These are phyloP conservation scores for Tephrocybe sp. DNA, from an alignment of 768 basidiomycete genomes.

Conservation along the genomic window DNA sequence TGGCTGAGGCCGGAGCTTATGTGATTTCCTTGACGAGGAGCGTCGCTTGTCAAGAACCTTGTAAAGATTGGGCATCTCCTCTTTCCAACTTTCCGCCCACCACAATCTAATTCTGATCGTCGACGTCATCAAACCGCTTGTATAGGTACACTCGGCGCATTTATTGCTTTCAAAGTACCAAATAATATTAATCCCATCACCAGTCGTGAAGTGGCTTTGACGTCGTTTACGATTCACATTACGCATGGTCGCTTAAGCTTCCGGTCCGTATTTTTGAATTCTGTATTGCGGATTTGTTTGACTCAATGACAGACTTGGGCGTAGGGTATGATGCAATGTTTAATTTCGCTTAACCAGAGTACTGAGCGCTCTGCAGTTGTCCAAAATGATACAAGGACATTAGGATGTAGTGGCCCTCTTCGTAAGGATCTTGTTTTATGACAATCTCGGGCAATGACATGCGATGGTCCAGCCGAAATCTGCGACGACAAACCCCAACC, in stretches of 20 bases:
- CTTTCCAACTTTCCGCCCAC: too few relatives aligned
- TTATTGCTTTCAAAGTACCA: not conserved
- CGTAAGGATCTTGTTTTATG: slow-evolving; percentile 10
- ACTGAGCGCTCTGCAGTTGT: not conserved
- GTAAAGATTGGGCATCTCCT: too few relatives aligned
- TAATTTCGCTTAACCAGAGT: not conserved
- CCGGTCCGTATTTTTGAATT: not conserved
- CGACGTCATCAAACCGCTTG: not conserved
- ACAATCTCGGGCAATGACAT: slow-evolving; percentile 3
- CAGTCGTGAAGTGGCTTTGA: not conserved
- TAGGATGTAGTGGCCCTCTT: not conserved
- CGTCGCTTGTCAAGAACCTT: too few relatives aligned
- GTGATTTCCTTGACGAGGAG: too few relatives aligned
- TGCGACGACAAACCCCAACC: not conserved
- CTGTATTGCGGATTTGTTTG: not conserved
- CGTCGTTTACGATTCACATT: not conserved
- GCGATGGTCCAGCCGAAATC: slow-evolving; percentile 9
- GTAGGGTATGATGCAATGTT: slow-evolving; percentile 14
- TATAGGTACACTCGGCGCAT: not conserved
- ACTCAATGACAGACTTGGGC: slow-evolving; percentile 6
- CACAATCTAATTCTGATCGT: not conserved
- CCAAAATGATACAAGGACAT: not conserved
- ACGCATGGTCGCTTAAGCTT: not conserved
- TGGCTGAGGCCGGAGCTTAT: too few relatives aligned
- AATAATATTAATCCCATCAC: not conserved